Conservation (phyloP, 2,329 filamentous ascomycete species). For the Aspergillus piperis region DNA sequence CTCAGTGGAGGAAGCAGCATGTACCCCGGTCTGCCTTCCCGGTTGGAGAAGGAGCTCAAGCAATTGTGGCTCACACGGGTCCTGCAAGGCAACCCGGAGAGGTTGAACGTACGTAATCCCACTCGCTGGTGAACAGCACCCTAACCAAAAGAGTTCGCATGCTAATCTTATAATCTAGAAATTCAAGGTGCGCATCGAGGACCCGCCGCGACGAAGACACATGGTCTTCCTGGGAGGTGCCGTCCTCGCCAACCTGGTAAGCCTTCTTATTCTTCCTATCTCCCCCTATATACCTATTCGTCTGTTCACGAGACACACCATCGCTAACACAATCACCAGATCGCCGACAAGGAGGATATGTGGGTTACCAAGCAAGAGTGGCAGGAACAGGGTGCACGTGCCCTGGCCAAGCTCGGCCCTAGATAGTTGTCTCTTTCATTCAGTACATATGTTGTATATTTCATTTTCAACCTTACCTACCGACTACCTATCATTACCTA, state of each 20-base stretch:
- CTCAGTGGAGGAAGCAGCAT: constrained; percentile 96
- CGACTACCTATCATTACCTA: neutral
- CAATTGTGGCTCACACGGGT: constrained; percentile 96
- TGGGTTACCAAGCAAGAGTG: constrained; percentile 98
- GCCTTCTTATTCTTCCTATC: constrained; percentile 19
- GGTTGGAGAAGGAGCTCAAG: constrained; percentile 97
- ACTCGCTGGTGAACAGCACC: neutral
- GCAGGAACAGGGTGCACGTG: constrained; percentile 84
- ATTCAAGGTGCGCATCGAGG: constrained; percentile 99
- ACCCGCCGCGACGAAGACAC: constrained; percentile 90
- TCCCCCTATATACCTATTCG: neutral
- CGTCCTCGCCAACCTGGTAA: constrained; percentile 87
- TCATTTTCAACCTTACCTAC: neutral
- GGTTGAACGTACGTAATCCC: constrained; percentile 63
- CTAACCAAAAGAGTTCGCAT: neutral
- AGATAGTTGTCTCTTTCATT: constrained; percentile 56
- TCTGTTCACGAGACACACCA: neutral
- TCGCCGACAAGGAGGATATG: constrained; percentile 98
- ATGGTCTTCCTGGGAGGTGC: constrained; percentile 99
- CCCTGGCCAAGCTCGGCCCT: constrained; percentile 89
- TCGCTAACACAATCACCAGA: constrained; percentile 48
- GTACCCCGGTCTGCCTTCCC: constrained; percentile 93
- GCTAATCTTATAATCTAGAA: constrained; percentile 57
- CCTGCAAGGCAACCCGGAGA: constrained; percentile 85
- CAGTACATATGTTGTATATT: neutral